Evolutionary conservation across 495 filamentous ascomycete genomes (phyloP), one percentile per base, ranked within the genome.

Genomic region (Aspergillus conjunctus): DNA sequence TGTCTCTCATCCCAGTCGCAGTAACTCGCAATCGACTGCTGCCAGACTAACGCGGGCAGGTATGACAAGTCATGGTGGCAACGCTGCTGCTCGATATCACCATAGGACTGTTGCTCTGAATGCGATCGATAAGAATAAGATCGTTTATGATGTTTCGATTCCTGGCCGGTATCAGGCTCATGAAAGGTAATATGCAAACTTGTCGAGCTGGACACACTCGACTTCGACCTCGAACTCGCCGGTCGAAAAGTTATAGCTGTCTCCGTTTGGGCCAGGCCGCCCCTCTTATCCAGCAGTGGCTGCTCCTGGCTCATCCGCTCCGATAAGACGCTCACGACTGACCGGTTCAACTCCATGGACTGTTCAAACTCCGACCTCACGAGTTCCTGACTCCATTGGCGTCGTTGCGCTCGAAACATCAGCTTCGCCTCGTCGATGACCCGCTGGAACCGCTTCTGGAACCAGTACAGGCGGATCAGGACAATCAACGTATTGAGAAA

Each of bases 401-500:
- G 48, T 1, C 63, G 59, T 45, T 66, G 59, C 3, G 37, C 32
- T 20, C 48, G 63, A 30, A 59, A 66, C 15, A 66, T 21, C 14
- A 75, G 72, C 56, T 72, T 75, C 3, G 71, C 67, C 52, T 85
- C 78, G 1, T 77, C 73, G 62, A 80, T 80, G 11, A 77, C 75
- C 46, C 83, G 78, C 68, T 88, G 82, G 64, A 96, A 92, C 8
- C 90, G 83, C 66, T 90, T 92, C 71, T 94, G 91, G 64, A 96
- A 96, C 91, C 91, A 96, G 71, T 92, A 93, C 6, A 96, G 74
- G 4, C 92, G 87, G n/a, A 96, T 77, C 61, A 92, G 90, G 2
- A 96, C 92, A 12, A 96, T 89, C 54, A 84, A 85, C 3, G 86
- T 83, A 70, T 93, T 85, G 72, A 96, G 89, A 51, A 88, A 87